Base-by-base conservation (phyloP, 805 yeast species). In the Priceomyces fermenticarens region DNA sequence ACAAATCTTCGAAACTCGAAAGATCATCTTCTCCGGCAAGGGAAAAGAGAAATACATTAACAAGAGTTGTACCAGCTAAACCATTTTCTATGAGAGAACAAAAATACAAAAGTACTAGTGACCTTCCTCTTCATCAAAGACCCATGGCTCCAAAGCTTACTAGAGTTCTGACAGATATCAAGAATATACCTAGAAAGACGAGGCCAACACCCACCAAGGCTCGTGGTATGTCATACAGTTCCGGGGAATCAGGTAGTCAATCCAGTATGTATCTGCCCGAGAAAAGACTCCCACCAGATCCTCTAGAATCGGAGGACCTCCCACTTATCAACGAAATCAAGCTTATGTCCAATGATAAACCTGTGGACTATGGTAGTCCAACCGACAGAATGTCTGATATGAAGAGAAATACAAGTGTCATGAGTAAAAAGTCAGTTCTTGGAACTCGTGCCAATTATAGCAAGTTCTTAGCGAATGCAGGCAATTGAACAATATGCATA, bases 371-470 rank as follows among this genome's bases (percentile, higher is more conserved):
- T 20, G 34, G 14, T 10, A 25, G 28, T 16, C n/a, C 27, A 4
- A 26, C 15, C 16, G 26, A 25, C 17, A 23, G 26, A 14, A 10
- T 14, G 25, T 5, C 28, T 35, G 16, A 27, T 36, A 12, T 61
- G 16, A 45, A 45, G 9, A 52, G 73, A 35, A 60, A 51, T 54
- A 53, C 53, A 35, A 66, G 66, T 10, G 50, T 54, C 10, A 46
- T 46, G 46, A 65, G 70, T 39, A 63, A 63, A 42, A 53, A 57
- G 39, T 59, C 67, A 2, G 65, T 70, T 11, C 54, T 70, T 37
- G 70, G 72, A 3, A 70, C 75, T 2, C 51, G 70, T 16, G 63
- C 60, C 14, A 65, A 65, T 43, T 69, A 70, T 52, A 51, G 58
- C 36, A 61, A 55, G 46, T 69, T 70, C 41, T 38, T 69, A 41